Evolutionary conservation across 306 rosid genomes (phyloP), one percentile per base, ranked within the genome.

Genomic region (Medicago arabica): DNA sequence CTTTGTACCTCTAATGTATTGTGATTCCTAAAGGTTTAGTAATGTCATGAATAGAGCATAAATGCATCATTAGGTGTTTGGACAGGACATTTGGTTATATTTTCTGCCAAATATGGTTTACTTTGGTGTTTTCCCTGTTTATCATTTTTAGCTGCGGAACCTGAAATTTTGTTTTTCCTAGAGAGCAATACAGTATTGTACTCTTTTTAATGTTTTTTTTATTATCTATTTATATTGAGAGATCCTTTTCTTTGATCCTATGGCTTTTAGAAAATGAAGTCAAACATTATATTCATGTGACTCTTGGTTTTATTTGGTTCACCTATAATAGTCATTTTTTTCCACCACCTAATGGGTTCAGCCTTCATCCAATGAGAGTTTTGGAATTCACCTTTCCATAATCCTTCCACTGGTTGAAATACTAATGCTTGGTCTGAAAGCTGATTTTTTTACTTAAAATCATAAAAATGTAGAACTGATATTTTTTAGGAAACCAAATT

Each of bases 21-120:
- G 60, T 25, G 51, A 75, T 74, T 71, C 55, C 36, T 76, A 25
- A 39, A 59, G 46, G 62, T 28, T 77, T 25, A 72, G 38, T 72
- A 9, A 4, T 71, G 12, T 54, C 53, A 31, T 61, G 53, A 72
- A 67, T 58, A 38, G 25, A 9, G 4, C 50, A 71, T 18, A 59
- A 12, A 64, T 34, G 47, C 1, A 10, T 19, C 34, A 23, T 41
- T 43, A 10, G n/a, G 69, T 46, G 55, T 77, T 55, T 72, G 61
- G 61, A 12, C 44, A 65, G 15, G 36, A 17, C 63, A 58, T 59
- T 21, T 36, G 16, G 67, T 68, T 58, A 50, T 74, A 59, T 71
- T 43, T 54, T 19, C 14, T 16, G 23, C 60, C 43, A 31, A 34
- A 36, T 44, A 31, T 54, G 7, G 39, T 2, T 2, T 5, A 43